Conservation (phyloP, 164 flowering plant genomes). For the Saururus chinensis region DNA sequence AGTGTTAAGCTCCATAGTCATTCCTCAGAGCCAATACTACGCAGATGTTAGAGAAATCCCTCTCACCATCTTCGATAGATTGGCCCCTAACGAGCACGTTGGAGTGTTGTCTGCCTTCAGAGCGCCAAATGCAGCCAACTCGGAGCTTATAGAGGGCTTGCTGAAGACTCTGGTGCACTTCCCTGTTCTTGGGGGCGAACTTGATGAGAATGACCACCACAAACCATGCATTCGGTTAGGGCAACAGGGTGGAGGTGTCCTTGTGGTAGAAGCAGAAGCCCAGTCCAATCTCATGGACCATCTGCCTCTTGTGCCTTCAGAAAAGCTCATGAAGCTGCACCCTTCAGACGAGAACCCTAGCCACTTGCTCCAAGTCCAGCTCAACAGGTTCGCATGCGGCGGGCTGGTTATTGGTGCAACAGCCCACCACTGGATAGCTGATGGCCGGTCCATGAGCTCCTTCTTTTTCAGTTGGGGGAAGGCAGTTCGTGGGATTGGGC, state of each 20-base stretch:
- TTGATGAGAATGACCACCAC: neutral
- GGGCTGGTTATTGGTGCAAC: slow-evolving; percentile 10
- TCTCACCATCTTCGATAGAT: slow-evolving; percentile 14
- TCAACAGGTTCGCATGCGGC: slow-evolving; percentile 10
- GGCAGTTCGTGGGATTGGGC: slow-evolving; percentile 3
- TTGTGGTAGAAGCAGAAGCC: neutral
- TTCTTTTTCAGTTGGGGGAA: slow-evolving; percentile 10
- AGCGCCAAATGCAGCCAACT: slow-evolving; percentile 6
- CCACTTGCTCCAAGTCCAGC: slow-evolving; percentile 12
- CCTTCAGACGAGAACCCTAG: slow-evolving; percentile 3
- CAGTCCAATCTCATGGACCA: slow-evolving; percentile 1
- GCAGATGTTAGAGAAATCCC: neutral
- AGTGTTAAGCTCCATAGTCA: neutral
- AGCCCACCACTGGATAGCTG: slow-evolving; percentile 7
- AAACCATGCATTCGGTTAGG: slow-evolving; percentile 2
- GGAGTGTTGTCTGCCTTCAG: slow-evolving; percentile 7
- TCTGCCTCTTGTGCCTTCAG: slow-evolving; percentile 6
- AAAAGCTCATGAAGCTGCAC: slow-evolving; percentile 2
- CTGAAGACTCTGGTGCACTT: slow-evolving; percentile 4
- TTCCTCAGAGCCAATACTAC: neutral
- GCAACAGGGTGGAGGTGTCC: neutral
- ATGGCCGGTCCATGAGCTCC: slow-evolving; percentile 10
- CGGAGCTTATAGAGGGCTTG: slow-evolving; percentile 6
- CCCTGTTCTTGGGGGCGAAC: slow-evolving; percentile 7
- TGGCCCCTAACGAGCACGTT: slow-evolving; percentile 1